Conservation (phyloP, 768 basidiomycete genomes). For the Kwoniella europaea region DNA sequence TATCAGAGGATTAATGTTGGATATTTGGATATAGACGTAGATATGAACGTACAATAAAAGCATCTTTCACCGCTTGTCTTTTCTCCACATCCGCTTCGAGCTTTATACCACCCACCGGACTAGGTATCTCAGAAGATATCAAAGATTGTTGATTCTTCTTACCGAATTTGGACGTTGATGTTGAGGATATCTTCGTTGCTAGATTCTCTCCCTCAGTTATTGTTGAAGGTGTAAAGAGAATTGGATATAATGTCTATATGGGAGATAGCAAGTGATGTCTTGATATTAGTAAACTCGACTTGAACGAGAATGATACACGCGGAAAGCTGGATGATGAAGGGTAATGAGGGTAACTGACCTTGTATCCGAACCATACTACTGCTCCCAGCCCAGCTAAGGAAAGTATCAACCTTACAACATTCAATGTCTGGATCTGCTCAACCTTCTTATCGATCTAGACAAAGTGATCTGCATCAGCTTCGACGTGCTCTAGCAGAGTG, state of each 20-base stretch:
- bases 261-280: no score
- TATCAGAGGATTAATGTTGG: no score
- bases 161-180: slow-evolving; percentile 19
- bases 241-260: slow-evolving; percentile 15
- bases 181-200: slow-evolving; percentile 1
- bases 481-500: no score
- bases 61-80: slow-evolving; percentile 29
- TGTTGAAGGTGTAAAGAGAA: neutral
- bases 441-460: slow-evolving; percentile 19
- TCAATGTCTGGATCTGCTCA: slow-evolving; percentile 8
- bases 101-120: slow-evolving; percentile 8
- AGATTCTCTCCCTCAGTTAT: neutral
- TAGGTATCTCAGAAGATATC: slow-evolving; percentile 14
- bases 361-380: slow-evolving; percentile 26
- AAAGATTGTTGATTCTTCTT: slow-evolving; percentile 8
- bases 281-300: no score
- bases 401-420: slow-evolving; percentile 12
- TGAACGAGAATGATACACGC: no score
- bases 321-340: neutral
- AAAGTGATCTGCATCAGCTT: no score
- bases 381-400: slow-evolving; percentile 15
- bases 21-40: no score
- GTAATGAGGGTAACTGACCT: slow-evolving; percentile 5
- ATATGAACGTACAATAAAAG: slow-evolving; percentile 15
- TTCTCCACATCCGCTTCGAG: slow-evolving; percentile 29